phyloP scores from a whole-genome alignment of 306 rosid genomes.

The Medicago lupulina region DNA sequence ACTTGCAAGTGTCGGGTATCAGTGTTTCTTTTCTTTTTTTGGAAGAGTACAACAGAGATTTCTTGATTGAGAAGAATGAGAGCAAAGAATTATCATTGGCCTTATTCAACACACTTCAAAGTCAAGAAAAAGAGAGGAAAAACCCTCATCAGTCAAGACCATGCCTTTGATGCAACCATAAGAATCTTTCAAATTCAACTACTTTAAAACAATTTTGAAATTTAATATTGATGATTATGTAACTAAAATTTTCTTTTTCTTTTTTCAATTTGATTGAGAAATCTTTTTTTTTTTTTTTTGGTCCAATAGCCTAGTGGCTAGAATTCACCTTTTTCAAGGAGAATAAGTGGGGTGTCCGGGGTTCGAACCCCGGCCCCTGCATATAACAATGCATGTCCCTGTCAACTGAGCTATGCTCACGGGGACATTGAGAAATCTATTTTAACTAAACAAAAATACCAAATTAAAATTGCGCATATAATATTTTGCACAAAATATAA shows the following conservation, averaged over 20 bases:
- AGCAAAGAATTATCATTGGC: not conserved
- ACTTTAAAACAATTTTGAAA: not conserved
- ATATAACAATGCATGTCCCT: no score
- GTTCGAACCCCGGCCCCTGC: no score
- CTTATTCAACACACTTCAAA: slow-evolving; percentile 5
- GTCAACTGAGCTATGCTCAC: no score
- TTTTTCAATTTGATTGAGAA: not conserved
- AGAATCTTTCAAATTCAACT: not conserved
- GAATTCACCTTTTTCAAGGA: no score
- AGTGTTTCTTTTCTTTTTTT: slow-evolving; percentile 13
- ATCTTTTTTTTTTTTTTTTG: no score
- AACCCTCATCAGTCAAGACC: not conserved
- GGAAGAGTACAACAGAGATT: slow-evolving; percentile 18
- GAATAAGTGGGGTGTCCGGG: no score
- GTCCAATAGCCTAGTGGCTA: no score
- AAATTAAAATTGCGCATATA: not conserved
- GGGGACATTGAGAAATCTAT: no score
- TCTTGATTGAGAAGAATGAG: slow-evolving; percentile 44
- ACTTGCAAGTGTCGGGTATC: slow-evolving; percentile 44
- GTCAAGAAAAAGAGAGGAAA: not conserved
- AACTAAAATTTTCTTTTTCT: not conserved
- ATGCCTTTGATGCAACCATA: not conserved
- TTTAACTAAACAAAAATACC: not conserved
- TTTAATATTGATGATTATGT: not conserved
- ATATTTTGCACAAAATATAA: not conserved